Conservation (phyloP, 805 yeast genomes). For the Candida takata region DNA sequence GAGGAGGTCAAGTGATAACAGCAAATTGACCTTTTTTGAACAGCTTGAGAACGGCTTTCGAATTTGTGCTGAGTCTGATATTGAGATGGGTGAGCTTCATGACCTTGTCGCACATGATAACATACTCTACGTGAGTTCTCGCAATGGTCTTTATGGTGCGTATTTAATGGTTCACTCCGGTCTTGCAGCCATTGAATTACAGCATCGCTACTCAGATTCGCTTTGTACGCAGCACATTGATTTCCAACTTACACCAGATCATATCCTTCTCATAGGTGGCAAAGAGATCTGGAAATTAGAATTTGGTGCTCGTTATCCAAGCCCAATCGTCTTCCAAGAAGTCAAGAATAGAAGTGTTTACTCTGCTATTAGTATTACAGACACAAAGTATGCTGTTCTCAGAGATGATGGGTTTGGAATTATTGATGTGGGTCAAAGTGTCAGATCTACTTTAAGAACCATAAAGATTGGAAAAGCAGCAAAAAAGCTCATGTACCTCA, state of each 20-base stretch:
- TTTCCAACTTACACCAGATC: constrained; percentile 7
- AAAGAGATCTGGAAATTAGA: constrained; percentile 16
- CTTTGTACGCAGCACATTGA: constrained; percentile 16
- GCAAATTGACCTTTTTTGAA: constrained; percentile 1
- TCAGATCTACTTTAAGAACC: constrained; percentile 18
- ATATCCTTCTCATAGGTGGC: constrained; percentile 13
- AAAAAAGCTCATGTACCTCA: constrained; percentile 22
- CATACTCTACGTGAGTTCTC: constrained; percentile 16
- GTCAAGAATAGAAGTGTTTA: constrained; percentile 9
- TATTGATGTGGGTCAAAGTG: constrained; percentile 11
- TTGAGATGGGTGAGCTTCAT: constrained; percentile 12
- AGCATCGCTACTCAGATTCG: not conserved
- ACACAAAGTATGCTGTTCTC: constrained; percentile 19
- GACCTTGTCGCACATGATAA: constrained; percentile 14
- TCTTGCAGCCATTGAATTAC: not conserved
- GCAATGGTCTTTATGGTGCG: constrained; percentile 14
- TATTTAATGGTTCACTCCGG: constrained; percentile 4
- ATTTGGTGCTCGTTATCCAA: constrained; percentile 6
- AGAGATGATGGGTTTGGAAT: constrained; percentile 30
- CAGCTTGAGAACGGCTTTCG: not conserved
- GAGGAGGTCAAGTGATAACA: too few species aligned
- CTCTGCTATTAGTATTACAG: constrained; percentile 6
- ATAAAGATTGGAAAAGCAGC: constrained; percentile 23
- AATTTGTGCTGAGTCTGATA: not conserved
- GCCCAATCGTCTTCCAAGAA: constrained; percentile 18